phyloP scores from a whole-genome alignment of 805 yeast genomes.

The Hanseniaspora singularis region DNA sequence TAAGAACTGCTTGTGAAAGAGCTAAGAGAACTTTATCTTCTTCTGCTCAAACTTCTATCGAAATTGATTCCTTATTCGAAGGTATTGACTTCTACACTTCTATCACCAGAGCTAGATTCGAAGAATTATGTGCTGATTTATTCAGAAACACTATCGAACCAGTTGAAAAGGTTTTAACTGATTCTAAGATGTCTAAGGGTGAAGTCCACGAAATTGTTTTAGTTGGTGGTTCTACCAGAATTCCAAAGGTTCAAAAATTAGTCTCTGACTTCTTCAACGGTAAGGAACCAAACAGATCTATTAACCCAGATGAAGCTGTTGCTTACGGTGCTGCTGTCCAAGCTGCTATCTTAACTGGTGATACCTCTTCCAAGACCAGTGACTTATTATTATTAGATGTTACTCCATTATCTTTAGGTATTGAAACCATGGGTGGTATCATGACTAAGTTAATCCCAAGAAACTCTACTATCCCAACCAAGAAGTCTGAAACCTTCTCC shows the following conservation, averaged over 20 bases:
- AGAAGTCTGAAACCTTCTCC: slow-evolving; percentile 95
- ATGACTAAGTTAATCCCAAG: slow-evolving; percentile 98
- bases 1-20: slow-evolving; percentile 98
- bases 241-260: slow-evolving; percentile 94
- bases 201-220: slow-evolving; percentile 87
- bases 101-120: slow-evolving; percentile 96
- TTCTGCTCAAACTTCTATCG: slow-evolving; percentile 91
- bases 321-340: slow-evolving; percentile 99
- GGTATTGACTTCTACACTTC: slow-evolving; percentile 97
- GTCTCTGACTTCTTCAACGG: slow-evolving; percentile 97
- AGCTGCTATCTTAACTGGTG: slow-evolving; percentile 96
- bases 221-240: slow-evolving; percentile 98
- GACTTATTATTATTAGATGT: slow-evolving; percentile 94
- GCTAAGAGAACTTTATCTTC: slow-evolving; percentile 98
- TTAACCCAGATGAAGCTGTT: slow-evolving; percentile 98
- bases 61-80: slow-evolving; percentile 90
- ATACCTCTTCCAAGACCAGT: slow-evolving; percentile 93
- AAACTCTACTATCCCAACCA: slow-evolving; percentile 97
- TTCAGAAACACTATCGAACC: slow-evolving; percentile 94
- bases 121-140: slow-evolving; percentile 90
- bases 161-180: slow-evolving; percentile 90
- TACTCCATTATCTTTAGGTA: slow-evolving; percentile 97
- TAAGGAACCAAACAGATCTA: slow-evolving; percentile 95
- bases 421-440: slow-evolving; percentile 99
- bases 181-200: slow-evolving; percentile 86